phyloP scores from a whole-genome alignment of 1,284 basidiomycete species.

The Melampsora medusae region DNA sequence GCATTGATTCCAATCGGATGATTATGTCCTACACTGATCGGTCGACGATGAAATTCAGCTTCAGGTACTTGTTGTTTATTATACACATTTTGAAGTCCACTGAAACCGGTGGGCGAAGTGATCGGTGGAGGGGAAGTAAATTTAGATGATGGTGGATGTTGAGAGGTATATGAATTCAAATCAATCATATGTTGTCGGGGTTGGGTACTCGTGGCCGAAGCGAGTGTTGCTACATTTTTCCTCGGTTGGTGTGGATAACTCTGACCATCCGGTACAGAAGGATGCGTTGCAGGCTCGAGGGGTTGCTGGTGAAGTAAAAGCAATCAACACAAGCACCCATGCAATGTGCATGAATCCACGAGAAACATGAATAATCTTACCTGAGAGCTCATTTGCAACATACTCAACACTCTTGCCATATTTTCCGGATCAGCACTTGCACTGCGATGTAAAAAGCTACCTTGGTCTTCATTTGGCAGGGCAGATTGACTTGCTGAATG shows the following conservation, averaged over 20 bases:
- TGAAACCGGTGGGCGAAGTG: neutral
- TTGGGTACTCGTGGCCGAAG: neutral
- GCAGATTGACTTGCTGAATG: neutral
- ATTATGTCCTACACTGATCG: neutral
- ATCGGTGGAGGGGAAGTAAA: neutral
- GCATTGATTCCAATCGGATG: neutral
- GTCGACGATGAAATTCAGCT: neutral
- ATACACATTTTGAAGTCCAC: neutral
- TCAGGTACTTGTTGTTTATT: neutral
- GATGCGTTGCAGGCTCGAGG: constrained; percentile 13
- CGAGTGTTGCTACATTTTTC: neutral
- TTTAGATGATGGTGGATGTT: neutral
- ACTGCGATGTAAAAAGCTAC: neutral
- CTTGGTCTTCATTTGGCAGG: neutral
- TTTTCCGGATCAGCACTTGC: constrained; percentile 42
- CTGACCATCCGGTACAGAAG: constrained; percentile 2
- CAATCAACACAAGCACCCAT: neutral
- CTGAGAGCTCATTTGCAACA: constrained; percentile 45
- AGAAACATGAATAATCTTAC: constrained; percentile 16
- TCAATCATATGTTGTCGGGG: neutral
- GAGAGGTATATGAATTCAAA: neutral
- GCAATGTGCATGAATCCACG: no score
- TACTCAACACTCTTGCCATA: constrained; percentile 43
- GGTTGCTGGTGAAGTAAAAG: constrained; percentile 7
- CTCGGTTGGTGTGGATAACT: neutral